Percentiles rank a stretch among this genome's conserved stretches.
phyloP scores from a whole-genome alignment of 1,284 basidiomycete genomes.

The Rhodotorula sp. region DNA sequence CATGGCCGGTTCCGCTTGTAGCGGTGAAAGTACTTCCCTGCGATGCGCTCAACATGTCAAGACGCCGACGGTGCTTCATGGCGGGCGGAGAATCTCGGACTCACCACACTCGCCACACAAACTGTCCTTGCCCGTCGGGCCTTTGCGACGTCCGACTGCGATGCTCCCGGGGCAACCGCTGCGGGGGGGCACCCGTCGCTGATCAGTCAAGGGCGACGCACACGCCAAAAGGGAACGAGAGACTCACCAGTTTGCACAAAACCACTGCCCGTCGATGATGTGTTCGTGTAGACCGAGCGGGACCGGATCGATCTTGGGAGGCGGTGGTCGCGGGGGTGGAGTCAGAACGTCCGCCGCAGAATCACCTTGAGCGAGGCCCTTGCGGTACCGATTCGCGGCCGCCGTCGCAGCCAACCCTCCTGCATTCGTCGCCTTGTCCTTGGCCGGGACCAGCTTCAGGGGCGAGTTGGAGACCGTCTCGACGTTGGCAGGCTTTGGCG shows the following conservation, averaged over 20 bases:
- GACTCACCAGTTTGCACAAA: slow-evolving; percentile 67
- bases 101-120: slow-evolving; percentile 88
- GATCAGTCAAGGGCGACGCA: too few relatives aligned
- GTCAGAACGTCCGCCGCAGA: neutral
- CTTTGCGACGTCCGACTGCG: slow-evolving; percentile 78
- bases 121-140: slow-evolving; percentile 82
- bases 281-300: slow-evolving; percentile 59
- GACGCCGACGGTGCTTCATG: too few relatives aligned
- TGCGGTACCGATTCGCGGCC: slow-evolving; percentile 14
- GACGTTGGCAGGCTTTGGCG: slow-evolving; percentile 25
- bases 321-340: neutral
- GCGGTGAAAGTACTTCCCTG: slow-evolving; percentile 82
- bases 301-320: slow-evolving; percentile 1
- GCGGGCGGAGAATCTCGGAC: slow-evolving; percentile 46
- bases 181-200: neutral
- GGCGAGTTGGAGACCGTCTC: slow-evolving; percentile 16
- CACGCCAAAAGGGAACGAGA: neutral
- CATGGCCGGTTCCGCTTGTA: slow-evolving; percentile 70
- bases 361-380: neutral
- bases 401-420: neutral
- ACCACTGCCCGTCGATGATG: slow-evolving; percentile 80
- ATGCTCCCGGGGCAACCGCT: slow-evolving; percentile 80
- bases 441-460: slow-evolving; percentile 16
- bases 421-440: neutral
- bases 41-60: too few relatives aligned